These are phyloP conservation scores for Collybia sordida DNA, from an alignment of 768 basidiomycete genomes.

Conservation along the genomic window DNA sequence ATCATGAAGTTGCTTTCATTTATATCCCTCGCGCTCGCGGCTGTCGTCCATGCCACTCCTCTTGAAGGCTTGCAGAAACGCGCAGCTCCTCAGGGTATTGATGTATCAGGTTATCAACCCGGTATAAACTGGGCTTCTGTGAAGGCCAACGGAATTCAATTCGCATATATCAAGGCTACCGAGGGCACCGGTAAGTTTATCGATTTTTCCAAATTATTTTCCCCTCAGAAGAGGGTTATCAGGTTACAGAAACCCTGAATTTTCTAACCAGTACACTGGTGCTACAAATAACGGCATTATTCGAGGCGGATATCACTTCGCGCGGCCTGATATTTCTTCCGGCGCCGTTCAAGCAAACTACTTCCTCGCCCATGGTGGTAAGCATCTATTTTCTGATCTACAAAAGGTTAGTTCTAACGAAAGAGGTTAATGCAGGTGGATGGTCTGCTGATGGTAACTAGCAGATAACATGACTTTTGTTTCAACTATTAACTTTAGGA, in stretches of 20 bases:
- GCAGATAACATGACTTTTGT: not conserved
- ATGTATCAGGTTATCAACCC: conserved; percentile 52
- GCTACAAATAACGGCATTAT: conserved; percentile 57
- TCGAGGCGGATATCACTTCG: conserved; percentile 45
- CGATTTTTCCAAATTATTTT: too few species aligned
- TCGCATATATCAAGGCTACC: conserved; percentile 69
- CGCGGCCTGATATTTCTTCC: conserved; percentile 49
- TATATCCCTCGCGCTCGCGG: conserved; percentile 13
- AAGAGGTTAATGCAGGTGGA: conserved; percentile 14
- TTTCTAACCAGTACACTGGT: conserved; percentile 52
- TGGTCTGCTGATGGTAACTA: conserved; percentile 18
- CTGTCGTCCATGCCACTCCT: conserved; percentile 7
- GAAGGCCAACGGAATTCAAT: conserved; percentile 48
- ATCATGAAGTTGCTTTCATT: conserved; percentile 16
- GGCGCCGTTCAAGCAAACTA: conserved; percentile 61
- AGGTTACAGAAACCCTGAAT: conserved; percentile 43
- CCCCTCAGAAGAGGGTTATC: not conserved
- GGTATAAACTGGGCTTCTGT: conserved; percentile 52
- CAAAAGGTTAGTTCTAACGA: too few species aligned
- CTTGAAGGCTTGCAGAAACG: conserved; percentile 23
- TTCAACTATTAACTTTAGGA: not conserved
- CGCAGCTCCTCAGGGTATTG: conserved; percentile 47
- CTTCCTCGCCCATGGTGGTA: conserved; percentile 59
- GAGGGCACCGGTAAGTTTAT: conserved; percentile 31
- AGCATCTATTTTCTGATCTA: conserved; percentile 35